These are phyloP conservation scores for Typha latifolia DNA, from an alignment of 176 grass and related monocot species.

Conservation along the genomic window DNA sequence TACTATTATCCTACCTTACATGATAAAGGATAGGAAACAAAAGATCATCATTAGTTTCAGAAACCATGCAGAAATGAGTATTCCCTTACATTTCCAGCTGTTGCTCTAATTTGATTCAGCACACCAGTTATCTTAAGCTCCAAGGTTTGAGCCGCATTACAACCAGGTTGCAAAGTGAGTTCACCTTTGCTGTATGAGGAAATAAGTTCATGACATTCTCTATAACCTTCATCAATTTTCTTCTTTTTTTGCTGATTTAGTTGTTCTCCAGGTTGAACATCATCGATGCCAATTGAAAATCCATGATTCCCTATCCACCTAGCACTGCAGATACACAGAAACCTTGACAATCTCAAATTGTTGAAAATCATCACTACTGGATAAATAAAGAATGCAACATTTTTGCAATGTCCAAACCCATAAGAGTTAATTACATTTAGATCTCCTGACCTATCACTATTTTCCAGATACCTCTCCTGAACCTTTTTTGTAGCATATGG, in stretches of 20 bases:
- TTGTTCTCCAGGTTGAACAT: conserved; percentile 71
- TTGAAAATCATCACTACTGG: background rate
- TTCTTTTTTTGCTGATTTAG: conserved; percentile 57
- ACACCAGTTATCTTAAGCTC: conserved; percentile 53
- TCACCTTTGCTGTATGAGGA: conserved; percentile 53
- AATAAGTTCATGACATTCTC: conserved; percentile 67
- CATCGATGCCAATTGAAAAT: conserved; percentile 93
- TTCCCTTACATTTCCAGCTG: conserved; percentile 57
- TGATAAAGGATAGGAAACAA: background rate
- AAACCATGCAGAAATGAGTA: background rate
- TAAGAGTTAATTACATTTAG: too few species aligned
- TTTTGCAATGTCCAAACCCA: too few species aligned
- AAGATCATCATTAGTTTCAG: background rate
- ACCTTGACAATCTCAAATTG: background rate
- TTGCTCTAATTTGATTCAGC: conserved; percentile 64
- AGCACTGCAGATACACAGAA: conserved; percentile 47
- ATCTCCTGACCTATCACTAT: too few species aligned
- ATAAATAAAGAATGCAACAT: too few species aligned
- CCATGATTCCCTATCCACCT: conserved; percentile 99
- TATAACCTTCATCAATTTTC: conserved; percentile 64
- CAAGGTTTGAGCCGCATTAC: conserved; percentile 63
- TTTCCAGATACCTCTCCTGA: too few species aligned
- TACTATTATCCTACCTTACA: too few species aligned
- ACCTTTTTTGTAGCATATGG: too few species aligned
- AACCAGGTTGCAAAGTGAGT: conserved; percentile 55